Base-by-base conservation (phyloP, 2,329 filamentous ascomycete genomes). In the Pseudocercospora eumusae region DNA sequence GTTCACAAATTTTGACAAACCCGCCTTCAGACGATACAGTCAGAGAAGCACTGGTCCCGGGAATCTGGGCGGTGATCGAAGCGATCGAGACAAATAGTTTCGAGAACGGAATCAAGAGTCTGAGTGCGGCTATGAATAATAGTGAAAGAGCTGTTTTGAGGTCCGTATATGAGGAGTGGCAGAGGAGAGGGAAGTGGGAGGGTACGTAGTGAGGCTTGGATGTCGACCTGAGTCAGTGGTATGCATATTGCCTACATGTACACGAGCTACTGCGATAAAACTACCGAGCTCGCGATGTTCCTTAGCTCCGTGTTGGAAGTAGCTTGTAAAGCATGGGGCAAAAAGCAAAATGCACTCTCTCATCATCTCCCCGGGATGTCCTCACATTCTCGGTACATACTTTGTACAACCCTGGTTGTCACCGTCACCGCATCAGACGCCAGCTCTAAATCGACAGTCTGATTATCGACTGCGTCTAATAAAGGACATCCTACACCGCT, bases 91-190 rank as follows among this genome's bases (percentile, higher is more conserved):
- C 71, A 4, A 66, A 68, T 33, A 78, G 79, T 50, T 73, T 76
- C 61, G 80, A 82, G 40, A 40, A 40, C 4, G 78, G 78, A 0
- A 76, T 84, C 74, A 79, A 80, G 61, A 77, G 76, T 2, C 71
- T 85, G 71, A 84, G 83, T 69, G 77, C 81, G 1, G 79, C 76
- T 1, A 76, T 85, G 76, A 82, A 82, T 67, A 77, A 78, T 21
- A 81, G 79, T 49, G 78, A 81, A 63, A 75, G 83, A 49, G 82
- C 81, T 2, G 78, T 85, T 27, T 80, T 84, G 72, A 81, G 82
- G 70, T 75, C 75, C 4, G 70, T 85, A 33, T 84, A 84, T 68
- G 81, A 82, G 54, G 82, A 84, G 61, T 85, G 73, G 70, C 73
- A 69, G 65, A 60, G 68, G 49, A 73, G 74, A 55, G 75, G 73